phyloP scores from a whole-genome alignment of 768 basidiomycete genomes.

The Hericium erinaceus region DNA sequence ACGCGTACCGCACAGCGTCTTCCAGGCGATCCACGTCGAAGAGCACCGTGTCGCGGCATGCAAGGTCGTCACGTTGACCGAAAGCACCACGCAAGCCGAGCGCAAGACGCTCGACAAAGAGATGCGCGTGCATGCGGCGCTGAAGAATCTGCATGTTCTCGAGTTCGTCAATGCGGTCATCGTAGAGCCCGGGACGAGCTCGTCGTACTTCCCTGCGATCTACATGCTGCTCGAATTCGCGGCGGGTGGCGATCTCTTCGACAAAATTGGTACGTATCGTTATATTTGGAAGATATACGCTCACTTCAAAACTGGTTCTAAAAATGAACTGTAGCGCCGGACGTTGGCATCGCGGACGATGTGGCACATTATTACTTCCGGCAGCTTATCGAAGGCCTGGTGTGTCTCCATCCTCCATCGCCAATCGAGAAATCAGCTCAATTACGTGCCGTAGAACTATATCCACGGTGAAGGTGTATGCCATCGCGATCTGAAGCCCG shows the following conservation, averaged over 20 bases:
- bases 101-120: constrained; percentile 86
- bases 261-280: constrained; percentile 80
- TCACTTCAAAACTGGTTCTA: background rate
- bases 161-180: constrained; percentile 74
- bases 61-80: constrained; percentile 66
- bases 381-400: constrained; percentile 80
- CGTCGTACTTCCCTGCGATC: constrained; percentile 61
- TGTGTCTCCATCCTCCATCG: constrained; percentile 24
- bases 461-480: constrained; percentile 87
- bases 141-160: constrained; percentile 76
- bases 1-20: constrained; percentile 47
- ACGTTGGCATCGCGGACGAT: constrained; percentile 79
- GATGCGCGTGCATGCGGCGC: constrained; percentile 74
- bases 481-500: constrained; percentile 95
- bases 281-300: background rate
- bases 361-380: constrained; percentile 86
- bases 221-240: constrained; percentile 94
- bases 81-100: constrained; percentile 53
- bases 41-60: constrained; percentile 73
- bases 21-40: constrained; percentile 63
- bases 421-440: background rate
- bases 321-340: constrained; percentile 54
- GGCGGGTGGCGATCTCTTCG: constrained; percentile 91
- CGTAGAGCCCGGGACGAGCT: constrained; percentile 51
- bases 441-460: constrained; percentile 44